These are phyloP conservation scores for Pyrenochaeta sp. DNA, from an alignment of 2,329 filamentous ascomycete genomes.

Conservation along the genomic window DNA sequence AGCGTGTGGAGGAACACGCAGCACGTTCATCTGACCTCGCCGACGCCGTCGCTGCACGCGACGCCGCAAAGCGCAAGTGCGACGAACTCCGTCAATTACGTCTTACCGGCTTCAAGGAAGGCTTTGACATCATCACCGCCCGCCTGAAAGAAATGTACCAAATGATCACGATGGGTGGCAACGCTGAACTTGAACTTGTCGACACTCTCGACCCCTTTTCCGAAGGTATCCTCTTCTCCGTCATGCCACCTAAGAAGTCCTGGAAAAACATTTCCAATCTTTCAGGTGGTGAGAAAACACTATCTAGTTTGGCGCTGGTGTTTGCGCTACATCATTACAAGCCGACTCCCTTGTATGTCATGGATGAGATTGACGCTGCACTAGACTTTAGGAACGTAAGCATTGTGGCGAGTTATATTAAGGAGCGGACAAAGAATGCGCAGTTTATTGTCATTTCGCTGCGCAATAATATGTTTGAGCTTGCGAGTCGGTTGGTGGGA, in stretches of 20 bases:
- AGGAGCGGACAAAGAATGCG: constrained; percentile 98
- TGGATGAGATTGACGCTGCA: constrained; percentile 99
- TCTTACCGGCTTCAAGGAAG: constrained; percentile 97
- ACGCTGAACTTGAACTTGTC: constrained; percentile 95
- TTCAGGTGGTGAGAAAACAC: constrained; percentile 95
- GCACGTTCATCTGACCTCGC: constrained; percentile 84
- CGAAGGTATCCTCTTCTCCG: constrained; percentile 94
- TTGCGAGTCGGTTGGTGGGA: constrained; percentile 91
- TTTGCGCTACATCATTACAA: constrained; percentile 98
- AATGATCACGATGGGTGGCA: constrained; percentile 99
- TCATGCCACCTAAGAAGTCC: constrained; percentile 99
- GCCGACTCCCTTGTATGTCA: constrained; percentile 96
- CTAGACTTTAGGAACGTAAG: constrained; percentile 98
- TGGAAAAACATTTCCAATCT: constrained; percentile 99
- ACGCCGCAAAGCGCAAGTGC: constrained; percentile 88
- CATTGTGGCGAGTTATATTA: constrained; percentile 98
- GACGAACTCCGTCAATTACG: constrained; percentile 91
- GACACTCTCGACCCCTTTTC: constrained; percentile 96
- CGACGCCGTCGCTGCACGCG: constrained; percentile 77
- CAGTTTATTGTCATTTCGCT: constrained; percentile 99
- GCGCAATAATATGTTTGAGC: constrained; percentile 99
- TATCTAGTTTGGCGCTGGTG: constrained; percentile 92
- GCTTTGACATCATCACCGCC: constrained; percentile 91
- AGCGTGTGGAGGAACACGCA: constrained; percentile 82
- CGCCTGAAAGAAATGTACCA: constrained; percentile 99